Percentiles rank a stretch among this genome's conserved stretches.
Evolutionary conservation across 495 filamentous ascomycete species (phyloP).

Genomic region (Neurospora sp.): DNA sequence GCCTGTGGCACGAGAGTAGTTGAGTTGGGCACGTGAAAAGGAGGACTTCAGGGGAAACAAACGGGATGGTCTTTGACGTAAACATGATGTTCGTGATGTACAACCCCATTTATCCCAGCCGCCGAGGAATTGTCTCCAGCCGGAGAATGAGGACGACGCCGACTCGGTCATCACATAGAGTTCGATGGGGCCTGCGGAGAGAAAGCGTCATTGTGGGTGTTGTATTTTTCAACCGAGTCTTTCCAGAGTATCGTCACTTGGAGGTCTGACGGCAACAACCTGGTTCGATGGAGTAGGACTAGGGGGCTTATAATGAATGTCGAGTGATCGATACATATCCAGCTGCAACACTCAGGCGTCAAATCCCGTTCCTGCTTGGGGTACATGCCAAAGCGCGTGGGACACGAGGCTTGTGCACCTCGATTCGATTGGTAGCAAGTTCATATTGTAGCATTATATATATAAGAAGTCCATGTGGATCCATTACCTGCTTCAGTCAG

Average conservation of each 20-base stretch:
- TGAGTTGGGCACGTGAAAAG: neutral
- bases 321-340: neutral
- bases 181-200: neutral
- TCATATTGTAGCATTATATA: neutral
- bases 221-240: neutral
- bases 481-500: neutral
- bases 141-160: neutral
- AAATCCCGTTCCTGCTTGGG: neutral
- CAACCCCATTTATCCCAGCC: neutral
- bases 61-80: neutral
- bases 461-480: neutral
- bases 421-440: neutral
- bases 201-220: neutral
- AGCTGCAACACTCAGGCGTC: neutral
- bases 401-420: neutral
- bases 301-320: neutral
- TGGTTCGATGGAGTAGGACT: neutral
- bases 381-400: neutral
- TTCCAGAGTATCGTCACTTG: neutral
- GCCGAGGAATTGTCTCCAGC: neutral
- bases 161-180: neutral
- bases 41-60: neutral
- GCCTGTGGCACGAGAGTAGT: neutral
- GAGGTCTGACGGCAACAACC: neutral
- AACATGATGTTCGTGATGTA: neutral